Evolutionary conservation across 2,329 filamentous ascomycete genomes (phyloP).

Genomic region (Xylariales sp.): DNA sequence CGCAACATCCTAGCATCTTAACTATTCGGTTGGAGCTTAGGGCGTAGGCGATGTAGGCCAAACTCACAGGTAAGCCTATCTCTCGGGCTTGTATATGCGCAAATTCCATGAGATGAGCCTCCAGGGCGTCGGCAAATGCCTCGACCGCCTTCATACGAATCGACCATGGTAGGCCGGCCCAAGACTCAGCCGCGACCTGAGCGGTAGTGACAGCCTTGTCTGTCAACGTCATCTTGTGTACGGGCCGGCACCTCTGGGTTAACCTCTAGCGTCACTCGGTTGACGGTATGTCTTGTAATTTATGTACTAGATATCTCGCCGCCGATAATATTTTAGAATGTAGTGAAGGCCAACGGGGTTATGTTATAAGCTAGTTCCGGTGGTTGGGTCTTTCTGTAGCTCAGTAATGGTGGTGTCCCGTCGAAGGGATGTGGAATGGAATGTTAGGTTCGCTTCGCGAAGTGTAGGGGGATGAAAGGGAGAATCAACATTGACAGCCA

Average conservation of each 20-base stretch:
- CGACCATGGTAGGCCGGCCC: constrained; percentile 53
- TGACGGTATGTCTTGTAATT: constrained; percentile 60
- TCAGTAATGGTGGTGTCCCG: not conserved
- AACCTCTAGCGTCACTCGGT: constrained; percentile 61
- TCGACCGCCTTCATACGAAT: constrained; percentile 47
- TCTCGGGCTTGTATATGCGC: constrained; percentile 35
- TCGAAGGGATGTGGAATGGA: not conserved
- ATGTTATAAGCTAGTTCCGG: not conserved
- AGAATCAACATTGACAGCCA: constrained; percentile 23
- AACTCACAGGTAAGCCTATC: constrained; percentile 38
- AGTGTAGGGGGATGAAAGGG: not conserved
- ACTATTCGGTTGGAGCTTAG: not conserved
- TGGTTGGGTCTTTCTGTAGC: not conserved
- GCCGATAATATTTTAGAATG: constrained; percentile 64
- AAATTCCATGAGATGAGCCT: constrained; percentile 33
- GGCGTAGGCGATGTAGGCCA: not conserved
- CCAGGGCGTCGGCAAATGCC: constrained; percentile 40
- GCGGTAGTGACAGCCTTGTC: constrained; percentile 62
- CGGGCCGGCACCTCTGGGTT: constrained; percentile 63
- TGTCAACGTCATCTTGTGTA: constrained; percentile 61
- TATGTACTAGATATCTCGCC: constrained; percentile 57
- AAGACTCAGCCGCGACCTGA: constrained; percentile 59
- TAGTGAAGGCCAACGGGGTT: constrained; percentile 44
- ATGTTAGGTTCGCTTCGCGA: not conserved
- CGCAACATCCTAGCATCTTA: not conserved